Evolutionary conservation across 2,329 filamentous ascomycete genomes (phyloP), one percentile per base, ranked within the genome.

Genomic region (Talaromyces albobiverticillius): DNA sequence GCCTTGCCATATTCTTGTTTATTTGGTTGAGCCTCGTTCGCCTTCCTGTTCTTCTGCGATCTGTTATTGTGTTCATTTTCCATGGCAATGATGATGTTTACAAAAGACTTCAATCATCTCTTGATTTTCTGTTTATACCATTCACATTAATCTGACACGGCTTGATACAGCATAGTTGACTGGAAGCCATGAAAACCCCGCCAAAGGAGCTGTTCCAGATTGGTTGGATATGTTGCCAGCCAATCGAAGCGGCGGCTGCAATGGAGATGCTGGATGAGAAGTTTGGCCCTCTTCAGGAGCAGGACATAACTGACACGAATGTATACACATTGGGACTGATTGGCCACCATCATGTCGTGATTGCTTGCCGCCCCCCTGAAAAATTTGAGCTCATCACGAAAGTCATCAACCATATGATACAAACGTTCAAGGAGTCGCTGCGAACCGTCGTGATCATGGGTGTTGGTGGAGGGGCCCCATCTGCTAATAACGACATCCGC

Each of bases 391-490:
- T n/a, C n/a, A 60, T 61, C 3, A 58, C 57, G 0, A 57, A 41
- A 0, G 57, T 60, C n/a, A 58, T 57, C 26, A 60, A 20, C 6
- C 46, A 63, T 5, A 61, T 64, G 56, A 11, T 57, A 20, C 51
- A 49, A 8, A 61, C 55, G 4, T 63, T 64, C 34, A 57, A n/a
- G n/a, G n/a, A 59, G 3, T 29, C 5, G 26, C 26, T 64, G 11
- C 52, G 57, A 7, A 46, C 64, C 18, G 58, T 59, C 10, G 25
- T 66, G 25, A 55, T 64, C 48, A 59, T 66, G 16, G 59, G 62
- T 40, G 46, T 63, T 18, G 62, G 62, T 7, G 69, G 68, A n/a
- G 64, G 61, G 10, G 58, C 64, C 4, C 65, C 64, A 1, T 62
- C 54, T 6, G 36, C 38, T 23, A 22, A 42, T n/a, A 25, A 59